Base-by-base conservation (phyloP, 148 eudicot genomes). In the Pharnaceum exiguum region DNA sequence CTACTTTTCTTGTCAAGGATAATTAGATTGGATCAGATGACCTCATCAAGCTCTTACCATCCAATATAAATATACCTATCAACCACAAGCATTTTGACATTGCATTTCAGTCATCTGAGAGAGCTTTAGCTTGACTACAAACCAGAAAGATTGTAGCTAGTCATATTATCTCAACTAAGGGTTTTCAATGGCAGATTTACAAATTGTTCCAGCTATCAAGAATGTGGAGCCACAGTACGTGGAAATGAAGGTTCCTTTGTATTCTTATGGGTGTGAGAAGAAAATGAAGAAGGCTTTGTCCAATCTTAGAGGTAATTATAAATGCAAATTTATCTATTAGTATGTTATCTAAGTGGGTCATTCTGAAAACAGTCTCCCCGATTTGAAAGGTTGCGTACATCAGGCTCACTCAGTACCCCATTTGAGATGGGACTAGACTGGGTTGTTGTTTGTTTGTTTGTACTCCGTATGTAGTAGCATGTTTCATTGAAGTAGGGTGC, bases 201-300 rank as follows among this genome's bases (percentile, higher is more conserved):
- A 87, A 53, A 78, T 87, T 5, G 82, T 90, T 70, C 79, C 76
- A 21, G 93, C 80, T 11, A 39, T 68, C 66, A 82, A 79, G 74
- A 84, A 71, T 54, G 95, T 87, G 10, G 95, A 87, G 77, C 87
- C 97, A 36, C 93, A 84, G 35, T 82, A 74, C 48, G 91, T 90
- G 46, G 97, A 87, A 67, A 69, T 91, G 87, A 91, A 70, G 84
- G 98, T 91, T 72, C 98, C 98, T 72, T 72, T 87, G 17, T 91
- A 91, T 56, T 91, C 94, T 37, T 91, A 75, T 69, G 98, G 98
- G 0, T 91, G 96, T 66, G 85, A 81, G 66, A 89, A 60, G 77
- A 89, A 89, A 70, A 67, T 89, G 22, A 85, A 85, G 72, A 89
- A 83, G 57, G 87, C 96, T 40, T 71, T 91, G 43, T 74, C 86